Conservation (phyloP, 768 basidiomycete genomes). For the Tylopilus subfusipes region DNA sequence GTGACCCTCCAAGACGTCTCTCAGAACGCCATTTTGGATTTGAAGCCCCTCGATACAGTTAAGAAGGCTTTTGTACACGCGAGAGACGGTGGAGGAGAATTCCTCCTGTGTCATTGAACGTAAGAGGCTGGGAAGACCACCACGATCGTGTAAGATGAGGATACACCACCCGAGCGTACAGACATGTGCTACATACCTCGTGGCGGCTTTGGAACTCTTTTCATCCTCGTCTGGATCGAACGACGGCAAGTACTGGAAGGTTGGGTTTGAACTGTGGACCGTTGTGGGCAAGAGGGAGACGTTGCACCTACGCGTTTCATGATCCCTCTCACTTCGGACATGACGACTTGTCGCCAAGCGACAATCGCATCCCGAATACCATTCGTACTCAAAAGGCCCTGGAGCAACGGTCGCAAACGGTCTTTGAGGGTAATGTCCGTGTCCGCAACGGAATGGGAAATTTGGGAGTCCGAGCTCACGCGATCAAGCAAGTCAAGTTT, state of each 20-base stretch:
- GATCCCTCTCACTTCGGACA: conserved; percentile 55
- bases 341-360: conserved; percentile 68
- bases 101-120: conserved; percentile 64
- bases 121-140: conserved; percentile 51
- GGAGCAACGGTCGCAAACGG: conserved; percentile 65
- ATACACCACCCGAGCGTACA: neutral
- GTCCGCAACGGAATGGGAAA: conserved; percentile 14
- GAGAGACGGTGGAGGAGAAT: conserved; percentile 59
- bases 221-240: conserved; percentile 57
- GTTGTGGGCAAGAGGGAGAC: neutral
- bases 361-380: conserved; percentile 65
- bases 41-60: conserved; percentile 68
- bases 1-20: conserved; percentile 53
- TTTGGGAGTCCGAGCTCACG: conserved; percentile 30
- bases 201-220: conserved; percentile 29
- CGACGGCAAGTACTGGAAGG: conserved; percentile 52
- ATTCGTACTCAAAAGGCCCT: conserved; percentile 71
- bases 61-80: conserved; percentile 59
- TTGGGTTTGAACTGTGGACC: neutral
- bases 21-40: conserved; percentile 52
- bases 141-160: conserved; percentile 4
- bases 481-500: conserved; percentile 62
- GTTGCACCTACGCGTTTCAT: conserved; percentile 53
- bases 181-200: conserved; percentile 20
- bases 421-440: conserved; percentile 52